These are phyloP conservation scores for Schoenoplectus tabernaemontani DNA, from an alignment of 202 grass and related monocot genomes.

Conservation along the genomic window DNA sequence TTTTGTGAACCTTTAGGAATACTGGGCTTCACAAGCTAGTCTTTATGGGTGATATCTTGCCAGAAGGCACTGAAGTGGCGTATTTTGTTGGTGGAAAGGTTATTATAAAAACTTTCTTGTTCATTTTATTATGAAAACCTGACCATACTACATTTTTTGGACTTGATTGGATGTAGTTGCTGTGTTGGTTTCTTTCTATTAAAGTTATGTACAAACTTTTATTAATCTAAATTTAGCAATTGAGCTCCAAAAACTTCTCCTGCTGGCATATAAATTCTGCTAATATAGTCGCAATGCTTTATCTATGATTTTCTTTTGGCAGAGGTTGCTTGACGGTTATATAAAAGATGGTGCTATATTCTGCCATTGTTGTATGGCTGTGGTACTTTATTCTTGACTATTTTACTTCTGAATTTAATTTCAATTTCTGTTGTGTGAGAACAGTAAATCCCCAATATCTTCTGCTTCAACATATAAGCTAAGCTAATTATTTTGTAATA, in stretches of 20 bases:
- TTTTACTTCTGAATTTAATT: conserved; percentile 1
- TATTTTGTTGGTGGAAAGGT: conserved; percentile 97
- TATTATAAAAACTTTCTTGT: conserved; percentile 28
- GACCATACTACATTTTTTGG: neutral
- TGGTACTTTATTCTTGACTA: conserved; percentile 38
- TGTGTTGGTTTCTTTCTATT: neutral
- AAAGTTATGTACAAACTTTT: neutral
- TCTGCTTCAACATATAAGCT: conserved; percentile 12
- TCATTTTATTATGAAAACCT: neutral
- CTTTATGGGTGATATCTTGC: conserved; percentile 76
- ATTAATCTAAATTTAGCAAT: neutral
- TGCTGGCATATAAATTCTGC: neutral
- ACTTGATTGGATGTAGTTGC: neutral
- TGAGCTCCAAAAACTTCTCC: neutral
- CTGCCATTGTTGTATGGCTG: conserved; percentile 74
- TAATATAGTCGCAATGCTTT: conserved; percentile 8
- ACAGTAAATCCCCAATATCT: neutral
- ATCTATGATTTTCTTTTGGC: conserved; percentile 25
- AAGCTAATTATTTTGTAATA: conserved; percentile 25
- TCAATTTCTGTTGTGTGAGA: neutral
- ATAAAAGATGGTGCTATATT: conserved; percentile 95
- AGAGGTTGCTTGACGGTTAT: conserved; percentile 88
- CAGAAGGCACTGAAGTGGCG: conserved; percentile 89
- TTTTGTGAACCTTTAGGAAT: conserved; percentile 43
- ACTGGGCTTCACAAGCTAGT: conserved; percentile 88